Conservation (phyloP, 768 basidiomycete genomes). For the Pluteus cervinus region DNA sequence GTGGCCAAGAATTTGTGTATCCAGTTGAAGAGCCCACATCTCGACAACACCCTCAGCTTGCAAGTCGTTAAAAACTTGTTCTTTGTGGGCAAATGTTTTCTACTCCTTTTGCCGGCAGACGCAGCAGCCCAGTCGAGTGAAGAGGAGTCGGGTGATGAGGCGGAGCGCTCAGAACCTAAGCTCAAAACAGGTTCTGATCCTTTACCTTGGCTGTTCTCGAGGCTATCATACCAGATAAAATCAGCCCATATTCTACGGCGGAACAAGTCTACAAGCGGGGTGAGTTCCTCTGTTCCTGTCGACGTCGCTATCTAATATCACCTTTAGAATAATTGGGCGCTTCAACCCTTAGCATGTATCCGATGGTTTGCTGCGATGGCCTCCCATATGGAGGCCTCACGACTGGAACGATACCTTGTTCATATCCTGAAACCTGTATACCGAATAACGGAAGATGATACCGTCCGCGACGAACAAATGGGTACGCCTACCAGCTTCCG, state of each 20-base stretch:
- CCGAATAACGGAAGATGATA: conserved; percentile 83
- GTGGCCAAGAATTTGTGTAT: conserved; percentile 67
- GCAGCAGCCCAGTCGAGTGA: conserved; percentile 16
- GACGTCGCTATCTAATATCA: not conserved
- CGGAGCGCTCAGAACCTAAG: conserved; percentile 13
- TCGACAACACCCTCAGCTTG: conserved; percentile 66
- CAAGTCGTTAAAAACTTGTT: conserved; percentile 93
- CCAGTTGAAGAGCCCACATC: conserved; percentile 76
- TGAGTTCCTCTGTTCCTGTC: conserved; percentile 22
- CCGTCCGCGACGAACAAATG: conserved; percentile 70
- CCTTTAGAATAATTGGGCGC: conserved; percentile 71
- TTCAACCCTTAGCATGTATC: conserved; percentile 73
- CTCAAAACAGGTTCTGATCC: conserved; percentile 45
- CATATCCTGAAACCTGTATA: conserved; percentile 87
- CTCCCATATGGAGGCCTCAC: conserved; percentile 53
- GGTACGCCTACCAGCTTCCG: conserved; percentile 39
- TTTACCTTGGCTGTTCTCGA: conserved; percentile 91
- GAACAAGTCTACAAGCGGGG: conserved; percentile 41
- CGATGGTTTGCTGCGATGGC: conserved; percentile 95
- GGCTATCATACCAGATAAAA: conserved; percentile 81
- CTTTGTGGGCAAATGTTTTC: conserved; percentile 87
- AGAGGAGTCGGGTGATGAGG: conserved; percentile 16
- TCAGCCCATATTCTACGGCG: conserved; percentile 69
- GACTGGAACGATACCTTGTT: conserved; percentile 64
- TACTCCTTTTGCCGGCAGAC: conserved; percentile 32